Evolutionary conservation across 2,329 filamentous ascomycete genomes (phyloP).

Genomic region (Ceratocystiopsis brevicomis): DNA sequence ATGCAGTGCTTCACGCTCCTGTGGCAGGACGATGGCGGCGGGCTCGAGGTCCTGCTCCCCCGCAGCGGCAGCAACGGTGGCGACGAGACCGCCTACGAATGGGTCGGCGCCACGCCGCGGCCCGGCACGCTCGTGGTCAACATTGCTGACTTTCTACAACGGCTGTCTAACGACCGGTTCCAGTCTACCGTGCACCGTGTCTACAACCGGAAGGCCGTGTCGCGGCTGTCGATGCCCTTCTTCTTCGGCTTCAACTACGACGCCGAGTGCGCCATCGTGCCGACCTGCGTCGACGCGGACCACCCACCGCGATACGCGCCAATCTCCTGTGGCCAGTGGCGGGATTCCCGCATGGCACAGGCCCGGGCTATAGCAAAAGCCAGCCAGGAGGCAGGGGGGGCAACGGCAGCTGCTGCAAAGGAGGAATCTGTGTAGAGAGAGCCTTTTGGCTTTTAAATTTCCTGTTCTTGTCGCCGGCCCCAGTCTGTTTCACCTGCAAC

Average conservation of each 20-base stretch:
- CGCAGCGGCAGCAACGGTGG: conserved; percentile 11
- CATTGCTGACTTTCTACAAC: conserved; percentile 10
- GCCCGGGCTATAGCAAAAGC: not conserved
- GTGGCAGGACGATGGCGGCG: conserved; percentile 25
- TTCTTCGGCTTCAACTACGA: conserved; percentile 25
- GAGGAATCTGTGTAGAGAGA: no score
- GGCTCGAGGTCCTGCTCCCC: conserved; percentile 20
- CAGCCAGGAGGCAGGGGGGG: not conserved
- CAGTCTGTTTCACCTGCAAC: no score
- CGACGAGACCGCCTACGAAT: conserved; percentile 1
- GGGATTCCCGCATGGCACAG: conserved; percentile 8
- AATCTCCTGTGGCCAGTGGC: conserved; percentile 21
- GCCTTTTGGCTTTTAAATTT: no score
- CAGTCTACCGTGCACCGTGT: conserved; percentile 10
- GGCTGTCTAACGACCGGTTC: conserved; percentile 9
- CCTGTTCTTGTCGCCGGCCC: no score
- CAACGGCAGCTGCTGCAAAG: no score
- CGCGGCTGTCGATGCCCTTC: conserved; percentile 10
- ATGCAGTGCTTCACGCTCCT: conserved; percentile 31
- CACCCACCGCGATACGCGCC: conserved; percentile 24
- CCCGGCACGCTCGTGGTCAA: conserved; percentile 10
- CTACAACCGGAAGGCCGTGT: conserved; percentile 4
- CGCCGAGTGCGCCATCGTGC: conserved; percentile 22
- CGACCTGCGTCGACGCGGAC: conserved; percentile 19
- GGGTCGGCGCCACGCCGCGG: conserved; percentile 5